A percentile compares a stretch with the other conserved stretches of the same genome.
These are phyloP conservation scores for Xylaria flabelliformis DNA, from an alignment of 495 filamentous ascomycete species.

Conservation along the genomic window DNA sequence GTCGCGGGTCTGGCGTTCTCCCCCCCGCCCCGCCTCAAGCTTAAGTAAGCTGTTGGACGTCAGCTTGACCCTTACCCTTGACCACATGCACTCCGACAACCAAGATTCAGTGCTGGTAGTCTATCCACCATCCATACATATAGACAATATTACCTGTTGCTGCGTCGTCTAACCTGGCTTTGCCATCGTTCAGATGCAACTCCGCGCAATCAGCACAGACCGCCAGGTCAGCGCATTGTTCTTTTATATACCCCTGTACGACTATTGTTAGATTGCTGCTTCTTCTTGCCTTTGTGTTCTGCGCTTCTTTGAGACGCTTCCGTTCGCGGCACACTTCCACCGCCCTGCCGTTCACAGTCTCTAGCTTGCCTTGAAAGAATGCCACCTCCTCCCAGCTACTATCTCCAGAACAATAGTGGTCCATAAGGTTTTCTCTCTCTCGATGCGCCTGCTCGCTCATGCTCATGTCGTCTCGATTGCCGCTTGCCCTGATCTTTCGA, in stretches of 20 bases:
- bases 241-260: conserved; percentile 26
- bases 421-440: conserved; percentile 33
- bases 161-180: not conserved
- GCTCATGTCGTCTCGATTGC: not conserved
- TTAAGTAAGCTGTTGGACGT: conserved; percentile 24
- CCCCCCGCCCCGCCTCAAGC: not conserved
- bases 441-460: conserved; percentile 11
- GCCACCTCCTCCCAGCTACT: conserved; percentile 33
- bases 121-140: not conserved
- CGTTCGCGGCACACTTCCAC: conserved; percentile 36
- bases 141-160: conserved; percentile 1
- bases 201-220: conserved; percentile 12
- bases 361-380: conserved; percentile 37
- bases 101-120: not conserved
- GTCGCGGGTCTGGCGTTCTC: not conserved
- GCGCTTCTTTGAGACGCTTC: conserved; percentile 31
- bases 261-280: conserved; percentile 20
- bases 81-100: not conserved
- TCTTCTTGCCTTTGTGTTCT: conserved; percentile 21
- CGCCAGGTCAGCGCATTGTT: conserved; percentile 29
- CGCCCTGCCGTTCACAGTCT: conserved; percentile 23
- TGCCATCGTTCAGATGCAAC: conserved; percentile 29
- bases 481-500: conserved; percentile 1
- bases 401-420: conserved; percentile 29
- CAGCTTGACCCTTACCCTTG: conserved; percentile 16